Evolutionary conservation across 768 basidiomycete genomes (phyloP), one percentile per base, ranked within the genome.

Genomic region (Lentinula boryana): DNA sequence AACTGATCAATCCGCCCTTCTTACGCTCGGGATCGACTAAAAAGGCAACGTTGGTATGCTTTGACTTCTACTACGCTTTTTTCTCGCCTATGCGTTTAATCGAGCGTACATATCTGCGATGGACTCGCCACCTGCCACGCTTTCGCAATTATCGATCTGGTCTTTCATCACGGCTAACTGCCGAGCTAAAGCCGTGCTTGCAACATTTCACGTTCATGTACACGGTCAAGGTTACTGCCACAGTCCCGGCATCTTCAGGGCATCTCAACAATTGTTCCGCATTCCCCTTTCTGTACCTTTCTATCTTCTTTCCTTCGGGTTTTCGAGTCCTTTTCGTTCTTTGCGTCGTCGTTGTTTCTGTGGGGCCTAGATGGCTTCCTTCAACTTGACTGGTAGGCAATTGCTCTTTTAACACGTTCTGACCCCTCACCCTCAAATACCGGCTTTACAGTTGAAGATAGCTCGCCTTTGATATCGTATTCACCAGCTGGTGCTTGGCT

Each of bases 391-490:
- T 62, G 74, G 80, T 80, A 36, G 69, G 46, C 10, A n/a, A 10
- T 62, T 15, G 44, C 23, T 36, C 35, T 40, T 21, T 9, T 27
- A 15, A 16, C 12, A 12, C n/a, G 10, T 21, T 13, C 31, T 52
- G 31, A 8, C 10, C 13, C 1, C 55, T 32, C 55, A 31, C 23
- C 21, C 40, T 8, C 41, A 43, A 2, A 2, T 10, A 15, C 16
- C 13, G 12, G 12, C 44, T 46, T 16, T 52, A n/a, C 61, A 86
- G 84, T 81, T 66, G 83, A 84, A 66, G 83, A 85, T 65, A 72
- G 76, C 68, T 83, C 83, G 63, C 81, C 83, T 68, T 72, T 84
- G 60, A 76, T 85, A 67, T 65, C 73, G 60, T 85, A 84, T 65
- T 67, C 71, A 33, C 83, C 83, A 61, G 68, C 69, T 65, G 78